Conservation (phyloP, 2,329 filamentous ascomycete genomes). For the Fusarium liriodendri region DNA sequence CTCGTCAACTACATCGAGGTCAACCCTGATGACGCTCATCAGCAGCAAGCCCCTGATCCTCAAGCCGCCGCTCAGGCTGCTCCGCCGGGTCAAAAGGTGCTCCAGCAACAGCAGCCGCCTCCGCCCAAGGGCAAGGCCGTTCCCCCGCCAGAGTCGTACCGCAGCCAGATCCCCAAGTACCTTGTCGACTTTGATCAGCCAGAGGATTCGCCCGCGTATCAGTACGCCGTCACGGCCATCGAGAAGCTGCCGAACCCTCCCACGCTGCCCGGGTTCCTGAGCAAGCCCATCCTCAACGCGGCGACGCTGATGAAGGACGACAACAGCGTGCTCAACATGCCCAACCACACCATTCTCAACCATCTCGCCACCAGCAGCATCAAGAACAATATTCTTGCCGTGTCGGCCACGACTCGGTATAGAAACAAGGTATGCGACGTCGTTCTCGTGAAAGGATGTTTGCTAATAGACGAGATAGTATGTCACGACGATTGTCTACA, state of each 20-base stretch:
- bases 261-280: slow-evolving; percentile 87
- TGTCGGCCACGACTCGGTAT: slow-evolving; percentile 97
- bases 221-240: slow-evolving; percentile 79
- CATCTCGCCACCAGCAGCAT: slow-evolving; percentile 98
- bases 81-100: not conserved
- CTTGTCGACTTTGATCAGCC: slow-evolving; percentile 87
- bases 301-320: slow-evolving; percentile 95
- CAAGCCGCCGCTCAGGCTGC: slow-evolving; percentile 18
- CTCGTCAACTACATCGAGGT: slow-evolving; percentile 99
- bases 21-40: slow-evolving; percentile 74
- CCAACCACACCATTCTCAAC: slow-evolving; percentile 96
- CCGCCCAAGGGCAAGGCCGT: slow-evolving; percentile 65
- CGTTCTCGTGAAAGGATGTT: not conserved
- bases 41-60: slow-evolving; percentile 45
- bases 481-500: slow-evolving; percentile 97
- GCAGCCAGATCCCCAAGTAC: slow-evolving; percentile 82
- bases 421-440: slow-evolving; percentile 80
- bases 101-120: not conserved
- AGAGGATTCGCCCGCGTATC: slow-evolving; percentile 80
- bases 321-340: slow-evolving; percentile 95
- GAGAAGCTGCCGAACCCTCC: slow-evolving; percentile 87
- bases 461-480: slow-evolving; percentile 70
- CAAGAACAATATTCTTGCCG: slow-evolving; percentile 94
- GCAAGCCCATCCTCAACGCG: slow-evolving; percentile 94
- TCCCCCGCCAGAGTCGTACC: slow-evolving; percentile 71